Evolutionary conservation across 257 asterid genomes (phyloP).

Genomic region (Solanum rostratum): DNA sequence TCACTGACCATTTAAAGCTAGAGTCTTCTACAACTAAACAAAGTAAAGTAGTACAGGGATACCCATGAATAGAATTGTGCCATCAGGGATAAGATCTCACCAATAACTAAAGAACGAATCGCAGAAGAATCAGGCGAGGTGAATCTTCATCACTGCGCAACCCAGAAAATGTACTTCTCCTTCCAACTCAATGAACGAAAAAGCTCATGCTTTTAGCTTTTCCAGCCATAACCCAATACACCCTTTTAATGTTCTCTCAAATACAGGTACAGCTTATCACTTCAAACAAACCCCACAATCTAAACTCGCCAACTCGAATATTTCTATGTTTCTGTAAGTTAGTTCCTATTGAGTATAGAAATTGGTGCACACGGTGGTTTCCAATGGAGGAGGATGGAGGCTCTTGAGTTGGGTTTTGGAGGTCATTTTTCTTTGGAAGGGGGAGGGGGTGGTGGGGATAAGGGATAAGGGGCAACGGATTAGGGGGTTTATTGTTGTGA

Average conservation of each 20-base stretch:
- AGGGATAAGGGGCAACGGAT: background rate
- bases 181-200: background rate
- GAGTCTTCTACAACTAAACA: background rate
- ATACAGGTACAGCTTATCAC: background rate
- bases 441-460: background rate
- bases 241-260: background rate
- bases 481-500: background rate
- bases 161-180: background rate
- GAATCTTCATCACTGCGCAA: background rate
- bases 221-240: background rate
- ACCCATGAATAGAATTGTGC: background rate
- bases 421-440: background rate
- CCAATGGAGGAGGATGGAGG: background rate
- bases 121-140: background rate
- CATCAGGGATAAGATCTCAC: background rate
- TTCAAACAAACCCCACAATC: background rate
- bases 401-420: background rate
- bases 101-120: background rate
- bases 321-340: background rate
- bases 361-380: background rate
- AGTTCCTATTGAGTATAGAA: background rate
- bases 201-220: background rate
- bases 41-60: background rate
- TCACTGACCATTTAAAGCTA: background rate
- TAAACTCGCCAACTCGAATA: background rate